Evolutionary conservation across 768 basidiomycete genomes (phyloP).

Genomic region (Amanita inopinata): DNA sequence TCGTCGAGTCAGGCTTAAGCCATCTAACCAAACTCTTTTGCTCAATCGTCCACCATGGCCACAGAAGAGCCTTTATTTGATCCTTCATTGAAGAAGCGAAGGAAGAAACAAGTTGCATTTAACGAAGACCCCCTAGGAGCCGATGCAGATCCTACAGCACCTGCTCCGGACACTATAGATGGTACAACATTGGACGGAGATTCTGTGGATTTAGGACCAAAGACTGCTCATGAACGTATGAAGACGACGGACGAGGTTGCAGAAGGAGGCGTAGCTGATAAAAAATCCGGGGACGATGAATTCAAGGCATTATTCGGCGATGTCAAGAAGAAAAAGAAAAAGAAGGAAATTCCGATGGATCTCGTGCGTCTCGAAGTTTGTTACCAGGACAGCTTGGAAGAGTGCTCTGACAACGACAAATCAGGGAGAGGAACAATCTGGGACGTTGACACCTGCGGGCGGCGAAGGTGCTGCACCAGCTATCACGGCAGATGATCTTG

Average conservation of each 20-base stretch:
- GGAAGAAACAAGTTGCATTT: constrained; percentile 83
- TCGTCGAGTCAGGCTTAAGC: not conserved
- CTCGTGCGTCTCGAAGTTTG: constrained; percentile 51
- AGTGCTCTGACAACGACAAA: constrained; percentile 6
- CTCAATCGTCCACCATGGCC: constrained; percentile 28
- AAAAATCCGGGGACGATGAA: constrained; percentile 61
- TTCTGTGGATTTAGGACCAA: constrained; percentile 66
- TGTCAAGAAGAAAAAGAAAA: constrained; percentile 89
- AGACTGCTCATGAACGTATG: constrained; percentile 71
- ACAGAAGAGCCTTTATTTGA: constrained; percentile 76
- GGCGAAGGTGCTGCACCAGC: constrained; percentile 31
- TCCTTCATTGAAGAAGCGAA: constrained; percentile 76
- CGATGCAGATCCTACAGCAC: constrained; percentile 74
- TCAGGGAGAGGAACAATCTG: constrained; percentile 53
- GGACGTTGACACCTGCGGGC: constrained; percentile 48
- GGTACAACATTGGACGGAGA: constrained; percentile 60
- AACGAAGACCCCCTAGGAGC: constrained; percentile 76
- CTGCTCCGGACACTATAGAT: constrained; percentile 67
- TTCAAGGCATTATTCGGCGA: constrained; percentile 82
- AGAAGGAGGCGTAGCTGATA: constrained; percentile 18
- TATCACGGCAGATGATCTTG: constrained; percentile 67
- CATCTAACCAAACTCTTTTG: not conserved
- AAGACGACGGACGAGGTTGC: constrained; percentile 28
- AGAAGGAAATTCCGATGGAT: constrained; percentile 83
- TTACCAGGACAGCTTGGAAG: constrained; percentile 5